phyloP scores from a whole-genome alignment of 768 basidiomycete species.

The Mrakia hoshinonis region DNA sequence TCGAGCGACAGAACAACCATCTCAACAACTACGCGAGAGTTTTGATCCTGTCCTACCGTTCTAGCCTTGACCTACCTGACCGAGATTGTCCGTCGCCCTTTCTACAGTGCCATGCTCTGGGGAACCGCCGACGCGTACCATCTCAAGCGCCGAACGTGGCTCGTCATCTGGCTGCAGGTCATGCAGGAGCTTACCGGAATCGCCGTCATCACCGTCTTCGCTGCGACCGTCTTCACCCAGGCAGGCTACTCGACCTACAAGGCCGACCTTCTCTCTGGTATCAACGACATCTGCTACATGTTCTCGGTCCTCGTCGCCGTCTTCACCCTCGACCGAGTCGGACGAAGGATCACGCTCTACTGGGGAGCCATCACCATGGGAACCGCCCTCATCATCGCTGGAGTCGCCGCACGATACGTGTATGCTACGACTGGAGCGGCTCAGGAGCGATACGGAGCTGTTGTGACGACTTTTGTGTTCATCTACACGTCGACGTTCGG shows the following conservation, averaged over 20 bases:
- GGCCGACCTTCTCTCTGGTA: slow-evolving; percentile 30
- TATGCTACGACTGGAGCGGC: background rate
- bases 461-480: slow-evolving; percentile 29
- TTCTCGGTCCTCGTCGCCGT: slow-evolving; percentile 31
- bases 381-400: slow-evolving; percentile 26
- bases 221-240: slow-evolving; percentile 29
- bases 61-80: background rate
- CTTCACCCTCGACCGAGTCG: slow-evolving; percentile 32
- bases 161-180: slow-evolving; percentile 33
- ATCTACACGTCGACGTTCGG: slow-evolving; percentile 33
- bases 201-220: slow-evolving; percentile 19
- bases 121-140: slow-evolving; percentile 21
- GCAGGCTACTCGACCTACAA: slow-evolving; percentile 32
- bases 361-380: slow-evolving; percentile 28
- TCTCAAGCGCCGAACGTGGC: slow-evolving; percentile 25
- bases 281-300: slow-evolving; percentile 33
- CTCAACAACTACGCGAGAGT: too few relatives aligned
- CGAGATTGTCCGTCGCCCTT: background rate
- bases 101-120: slow-evolving; percentile 29
- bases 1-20: slow-evolving; percentile 30
- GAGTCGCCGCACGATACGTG: slow-evolving; percentile 24
- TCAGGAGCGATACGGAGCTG: slow-evolving; percentile 23
- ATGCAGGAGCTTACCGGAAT: slow-evolving; percentile 33
- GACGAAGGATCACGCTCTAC: slow-evolving; percentile 30
- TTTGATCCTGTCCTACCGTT: background rate